Evolutionary conservation across 768 basidiomycete species (phyloP).

Genomic region (Cantharellus anzutake): DNA sequence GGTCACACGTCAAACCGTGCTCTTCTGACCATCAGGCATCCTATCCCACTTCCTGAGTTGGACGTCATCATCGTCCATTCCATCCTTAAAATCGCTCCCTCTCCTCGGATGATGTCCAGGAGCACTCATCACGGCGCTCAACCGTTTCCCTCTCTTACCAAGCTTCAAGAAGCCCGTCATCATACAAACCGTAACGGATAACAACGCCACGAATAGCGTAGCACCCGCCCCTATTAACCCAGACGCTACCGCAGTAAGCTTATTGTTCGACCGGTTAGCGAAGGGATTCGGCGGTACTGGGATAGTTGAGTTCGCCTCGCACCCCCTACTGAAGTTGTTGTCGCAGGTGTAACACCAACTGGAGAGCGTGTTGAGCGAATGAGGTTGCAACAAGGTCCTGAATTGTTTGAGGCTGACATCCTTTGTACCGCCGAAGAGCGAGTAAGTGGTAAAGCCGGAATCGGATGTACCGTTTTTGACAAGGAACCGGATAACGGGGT

Average conservation of each 20-base stretch:
- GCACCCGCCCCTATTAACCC: not conserved
- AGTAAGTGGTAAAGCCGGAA: slow-evolving; percentile 30
- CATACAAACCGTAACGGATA: no score
- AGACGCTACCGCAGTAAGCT: not conserved
- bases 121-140: no score
- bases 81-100: no score
- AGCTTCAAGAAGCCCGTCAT: no score
- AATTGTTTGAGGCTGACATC: slow-evolving; percentile 33
- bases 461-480: slow-evolving; percentile 50
- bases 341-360: not conserved
- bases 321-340: not conserved
- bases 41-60: no score
- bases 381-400: no score
- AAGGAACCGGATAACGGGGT: slow-evolving; percentile 40
- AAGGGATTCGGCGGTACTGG: not conserved
- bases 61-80: no score
- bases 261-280: not conserved
- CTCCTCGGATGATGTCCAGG: no score
- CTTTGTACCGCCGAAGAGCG: slow-evolving; percentile 38
- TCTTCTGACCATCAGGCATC: no score
- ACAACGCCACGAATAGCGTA: not conserved
- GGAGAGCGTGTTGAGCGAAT: not conserved
- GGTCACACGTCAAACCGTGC: no score
- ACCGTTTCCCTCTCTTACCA: no score
- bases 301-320: not conserved